Percentiles rank a stretch among this genome's conserved stretches.
These are phyloP conservation scores for Phylloporus scabripes DNA, from an alignment of 768 basidiomycete species.

Conservation along the genomic window DNA sequence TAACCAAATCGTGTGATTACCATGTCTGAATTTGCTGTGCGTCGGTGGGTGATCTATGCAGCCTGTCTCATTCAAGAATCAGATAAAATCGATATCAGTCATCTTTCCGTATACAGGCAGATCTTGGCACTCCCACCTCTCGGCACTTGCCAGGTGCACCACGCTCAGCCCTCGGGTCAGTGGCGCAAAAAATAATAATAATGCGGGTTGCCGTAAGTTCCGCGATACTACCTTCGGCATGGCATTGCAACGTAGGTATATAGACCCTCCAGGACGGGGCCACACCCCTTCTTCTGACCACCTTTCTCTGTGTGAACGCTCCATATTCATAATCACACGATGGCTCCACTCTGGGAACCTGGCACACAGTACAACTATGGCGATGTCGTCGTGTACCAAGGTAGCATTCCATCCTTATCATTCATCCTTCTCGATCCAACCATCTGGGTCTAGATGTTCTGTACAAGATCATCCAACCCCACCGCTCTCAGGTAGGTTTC, in stretches of 20 bases:
- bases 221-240: slow-evolving; percentile 5
- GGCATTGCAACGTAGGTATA: slow-evolving; percentile 13
- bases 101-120: slow-evolving; percentile 11
- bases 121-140: neutral
- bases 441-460: slow-evolving; percentile 31
- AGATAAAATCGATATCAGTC: slow-evolving; percentile 18
- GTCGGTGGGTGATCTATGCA: no score
- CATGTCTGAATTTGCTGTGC: neutral
- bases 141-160: neutral
- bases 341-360: slow-evolving; percentile 54
- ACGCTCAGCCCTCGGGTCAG: neutral
- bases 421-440: slow-evolving; percentile 6
- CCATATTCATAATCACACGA: slow-evolving; percentile 17
- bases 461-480: slow-evolving; percentile 71
- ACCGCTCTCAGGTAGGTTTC: slow-evolving; percentile 54
- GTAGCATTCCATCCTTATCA: slow-evolving; percentile 28
- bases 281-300: neutral
- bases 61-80: slow-evolving; percentile 20
- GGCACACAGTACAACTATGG: slow-evolving; percentile 53
- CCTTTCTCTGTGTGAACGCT: slow-evolving; percentile 1
- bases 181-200: neutral
- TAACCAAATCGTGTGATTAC: neutral
- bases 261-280: slow-evolving; percentile 7
- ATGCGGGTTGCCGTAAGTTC: neutral
- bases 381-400: slow-evolving; percentile 52